phyloP scores from a whole-genome alignment of 2,329 filamentous ascomycete genomes.

The Epichloe typhina region DNA sequence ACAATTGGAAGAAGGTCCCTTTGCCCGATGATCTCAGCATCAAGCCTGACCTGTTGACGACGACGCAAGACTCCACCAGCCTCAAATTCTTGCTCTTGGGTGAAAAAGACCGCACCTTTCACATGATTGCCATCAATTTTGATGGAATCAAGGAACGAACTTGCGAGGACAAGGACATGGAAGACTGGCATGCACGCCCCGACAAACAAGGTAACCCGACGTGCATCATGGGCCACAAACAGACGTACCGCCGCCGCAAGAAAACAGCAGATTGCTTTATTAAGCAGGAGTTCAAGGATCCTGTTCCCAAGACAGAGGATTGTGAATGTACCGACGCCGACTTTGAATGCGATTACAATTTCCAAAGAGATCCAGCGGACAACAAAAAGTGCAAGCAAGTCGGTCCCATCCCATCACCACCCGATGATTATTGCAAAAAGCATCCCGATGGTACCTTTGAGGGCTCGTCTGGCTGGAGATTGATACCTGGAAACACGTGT shows the following conservation, averaged over 20 bases:
- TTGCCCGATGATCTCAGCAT: slow-evolving; percentile 56
- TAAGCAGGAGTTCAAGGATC: slow-evolving; percentile 71
- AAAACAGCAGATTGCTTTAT: slow-evolving; percentile 82
- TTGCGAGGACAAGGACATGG: slow-evolving; percentile 67
- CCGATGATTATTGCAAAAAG: slow-evolving; percentile 59
- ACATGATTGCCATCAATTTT: slow-evolving; percentile 73
- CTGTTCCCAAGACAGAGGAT: slow-evolving; percentile 51
- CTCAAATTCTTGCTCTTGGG: slow-evolving; percentile 78
- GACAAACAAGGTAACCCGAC: slow-evolving; percentile 69
- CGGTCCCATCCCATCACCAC: slow-evolving; percentile 52
- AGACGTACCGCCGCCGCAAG: slow-evolving; percentile 75
- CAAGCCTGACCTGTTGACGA: slow-evolving; percentile 62
- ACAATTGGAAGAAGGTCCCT: slow-evolving; percentile 62
- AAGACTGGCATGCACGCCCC: slow-evolving; percentile 75
- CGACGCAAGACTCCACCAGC: slow-evolving; percentile 83
- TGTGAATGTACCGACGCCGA: slow-evolving; percentile 76
- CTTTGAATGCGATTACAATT: slow-evolving; percentile 96
- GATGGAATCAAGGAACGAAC: slow-evolving; percentile 64
- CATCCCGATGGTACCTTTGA: slow-evolving; percentile 57
- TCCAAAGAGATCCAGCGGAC: slow-evolving; percentile 51
- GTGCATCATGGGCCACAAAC: slow-evolving; percentile 93
- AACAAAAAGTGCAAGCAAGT: slow-evolving; percentile 52
- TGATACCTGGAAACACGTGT: slow-evolving; percentile 76
- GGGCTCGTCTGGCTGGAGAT: slow-evolving; percentile 79
- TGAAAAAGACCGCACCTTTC: slow-evolving; percentile 40